Evolutionary conservation across 495 filamentous ascomycete species (phyloP), one percentile per base, ranked within the genome.

Genomic region (Xylaria cubensis): DNA sequence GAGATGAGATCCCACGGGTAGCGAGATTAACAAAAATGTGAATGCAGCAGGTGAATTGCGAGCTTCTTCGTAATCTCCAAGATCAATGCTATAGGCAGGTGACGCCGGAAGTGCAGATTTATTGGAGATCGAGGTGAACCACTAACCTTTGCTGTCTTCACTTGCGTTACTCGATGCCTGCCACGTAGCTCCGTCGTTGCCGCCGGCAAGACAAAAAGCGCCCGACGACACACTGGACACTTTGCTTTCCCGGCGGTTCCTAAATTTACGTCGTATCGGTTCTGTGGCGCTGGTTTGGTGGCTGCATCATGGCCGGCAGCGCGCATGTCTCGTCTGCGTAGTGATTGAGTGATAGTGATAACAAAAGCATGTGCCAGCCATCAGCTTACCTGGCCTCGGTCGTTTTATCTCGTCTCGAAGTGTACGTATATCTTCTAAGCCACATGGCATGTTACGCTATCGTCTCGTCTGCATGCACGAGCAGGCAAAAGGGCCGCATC

Each of bases 281-380:
- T 51, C 64, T 39, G 64, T 39, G 64, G 64, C 46, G 64, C 46
- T 53, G 63, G n/a, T 24, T 6, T 50, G 10, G 39, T 48, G 34
- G 59, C 59, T 41, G 39, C 59, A 44, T 63, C 34, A 13, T 42
- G 36, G 36, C 34, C 34, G 17, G 36, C 15, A 36, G 9, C 34
- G 32, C 64, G 64, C 64, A 56, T 41, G 65, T 56, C 34, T 55
- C 65, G 21, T 67, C 65, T 55, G 36, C 36, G 36, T 39, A 8
- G 36, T 39, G 34, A 36, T 36, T n/a, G n/a, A 36, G 34, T 36
- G 36, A 39, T 39, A 36, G 64, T 44, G 64, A 67, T 56, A 42
- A 66, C 42, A 42, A 66, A 26, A 24, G 44, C 32, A 51, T 34
- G 26, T 50, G 46, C n/a, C n/a, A 34, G 26, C 32, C 64, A 51